Evolutionary conservation across 2,329 filamentous ascomycete species (phyloP), one percentile per base, ranked within the genome.

Genomic region (Aureobasidium musti): DNA sequence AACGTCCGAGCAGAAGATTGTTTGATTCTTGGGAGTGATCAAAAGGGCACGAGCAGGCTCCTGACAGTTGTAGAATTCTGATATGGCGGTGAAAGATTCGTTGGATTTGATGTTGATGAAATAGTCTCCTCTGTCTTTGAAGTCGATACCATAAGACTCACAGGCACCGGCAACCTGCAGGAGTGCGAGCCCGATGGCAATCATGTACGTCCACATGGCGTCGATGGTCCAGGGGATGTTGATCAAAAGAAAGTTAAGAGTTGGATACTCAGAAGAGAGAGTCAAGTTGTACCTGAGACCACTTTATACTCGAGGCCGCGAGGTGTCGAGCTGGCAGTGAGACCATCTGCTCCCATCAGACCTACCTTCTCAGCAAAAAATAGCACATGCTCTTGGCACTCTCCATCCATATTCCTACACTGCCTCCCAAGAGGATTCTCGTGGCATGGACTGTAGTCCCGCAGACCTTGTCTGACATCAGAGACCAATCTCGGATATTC

Each of bases 51-150:
- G 74, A 23, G 79, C 75, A 54, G 74, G 69, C 59, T 78, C 79
- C 30, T 73, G 69, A 70, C 80, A 82, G 37, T 79, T 79, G 54
- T 76, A 70, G 68, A 82, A 82, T 52, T 80, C 77, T 3, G 78
- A 78, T 5, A 80, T 76, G 19, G 77, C 77, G 23, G 79, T 80
- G 68, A 82, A 82, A 7, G 71, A 70, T 3, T 80, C 78, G 3
- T 70, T 73, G 0, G 77, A 79, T 13, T 74, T 70, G 5, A 74
- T 74, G 69, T 82, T 80, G 70, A 82, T 80, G 70, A 81, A 82
- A 72, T 81, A 82, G 19, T 72, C 69, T 0, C 75, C 75, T 30
- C 77, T 79, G 68, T 79, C 74, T 53, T 79, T 71, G 63, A 80
- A 82, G 69, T 82, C 80, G 33, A 75, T 69, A 39, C 74, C 73